Evolutionary conservation across 2,329 filamentous ascomycete genomes (phyloP), one percentile per base, ranked within the genome.

Genomic region (Trichoderma brevicompactum): DNA sequence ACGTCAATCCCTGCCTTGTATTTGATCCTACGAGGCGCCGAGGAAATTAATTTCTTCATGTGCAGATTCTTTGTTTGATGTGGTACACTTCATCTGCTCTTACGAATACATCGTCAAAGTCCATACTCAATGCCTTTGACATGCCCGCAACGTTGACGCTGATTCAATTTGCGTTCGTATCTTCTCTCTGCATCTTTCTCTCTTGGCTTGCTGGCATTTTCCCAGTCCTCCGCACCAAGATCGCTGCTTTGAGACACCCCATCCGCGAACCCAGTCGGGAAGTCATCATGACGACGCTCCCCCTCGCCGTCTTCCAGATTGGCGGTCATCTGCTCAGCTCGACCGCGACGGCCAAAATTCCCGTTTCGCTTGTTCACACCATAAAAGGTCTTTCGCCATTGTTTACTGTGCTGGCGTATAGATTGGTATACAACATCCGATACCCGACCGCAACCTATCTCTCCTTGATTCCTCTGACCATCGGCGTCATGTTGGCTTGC

Each of bases 61-160:
- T 17, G 70, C 78, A 97, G 94, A 79, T 85, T 58, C 88, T 97
- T 55, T 98, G 94, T 79, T 80, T 94, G 65, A 80, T 94, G 74
- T 98, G 95, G 95, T 99, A 98, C 81, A 86, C 91, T 76, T 96
- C 94, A 28, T 98, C 94, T 49, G 95, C 96, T 68, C 82, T 98
- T 71, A 97, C 95, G 68, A 99, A 98, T 76, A 97, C 95, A 2
- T 98, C 95, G 28, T 97, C 95, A 60, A 99, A 99, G 80, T 92
- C 94, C 17, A 99, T 99, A 74, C 83, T 98, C 68, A 97, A 92
- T 70, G 91, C 92, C 49, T 92, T 97, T 70, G 88, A 92, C 66
- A 95, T 92, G 78, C 94, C 94, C 1, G 91, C 95, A 38, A 97
- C 94, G 19, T 85, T 98, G 72, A 98, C 94, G 1, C 84, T 97